Percentiles rank a stretch among this genome's conserved stretches.
Evolutionary conservation across 768 basidiomycete genomes (phyloP).

Genomic region (Amanita polypyramis): DNA sequence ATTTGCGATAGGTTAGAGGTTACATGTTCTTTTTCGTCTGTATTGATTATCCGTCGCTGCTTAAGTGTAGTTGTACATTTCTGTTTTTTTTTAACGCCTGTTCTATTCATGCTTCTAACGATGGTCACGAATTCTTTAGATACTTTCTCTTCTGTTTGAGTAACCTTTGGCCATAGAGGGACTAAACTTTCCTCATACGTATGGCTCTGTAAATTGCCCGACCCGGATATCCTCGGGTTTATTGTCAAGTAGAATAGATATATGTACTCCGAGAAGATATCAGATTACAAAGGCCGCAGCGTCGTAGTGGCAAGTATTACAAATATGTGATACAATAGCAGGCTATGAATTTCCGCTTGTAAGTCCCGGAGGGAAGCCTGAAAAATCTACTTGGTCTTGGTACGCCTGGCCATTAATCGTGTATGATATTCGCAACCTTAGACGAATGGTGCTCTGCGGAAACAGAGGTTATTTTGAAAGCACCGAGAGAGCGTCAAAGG

Average conservation of each 20-base stretch:
- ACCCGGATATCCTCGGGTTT: neutral
- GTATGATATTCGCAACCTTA: constrained; percentile 81
- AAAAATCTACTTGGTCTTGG: constrained; percentile 93
- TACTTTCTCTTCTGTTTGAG: neutral
- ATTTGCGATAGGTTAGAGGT: constrained; percentile 31
- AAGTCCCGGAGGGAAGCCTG: constrained; percentile 74
- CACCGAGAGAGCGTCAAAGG: neutral
- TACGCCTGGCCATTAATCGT: constrained; percentile 53
- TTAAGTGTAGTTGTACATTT: constrained; percentile 9
- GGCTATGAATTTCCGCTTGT: constrained; percentile 36
- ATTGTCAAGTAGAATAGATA: neutral
- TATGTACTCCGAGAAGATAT: neutral
- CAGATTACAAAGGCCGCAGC: neutral
- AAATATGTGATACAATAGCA: neutral
- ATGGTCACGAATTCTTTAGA: constrained; percentile 1
- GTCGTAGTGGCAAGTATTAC: neutral
- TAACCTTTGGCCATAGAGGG: neutral
- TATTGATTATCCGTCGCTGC: constrained; percentile 8
- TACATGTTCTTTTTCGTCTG: constrained; percentile 8
- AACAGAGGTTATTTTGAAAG: constrained; percentile 7
- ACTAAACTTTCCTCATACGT: neutral
- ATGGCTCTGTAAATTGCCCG: neutral
- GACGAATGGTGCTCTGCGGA: constrained; percentile 64
- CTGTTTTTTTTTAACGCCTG: constrained; percentile 8
- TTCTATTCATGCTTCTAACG: neutral